Percentiles rank a stretch among this genome's conserved stretches.
Evolutionary conservation across 805 yeast genomes (phyloP).

Genomic region (Kregervanrija fluxuum): DNA sequence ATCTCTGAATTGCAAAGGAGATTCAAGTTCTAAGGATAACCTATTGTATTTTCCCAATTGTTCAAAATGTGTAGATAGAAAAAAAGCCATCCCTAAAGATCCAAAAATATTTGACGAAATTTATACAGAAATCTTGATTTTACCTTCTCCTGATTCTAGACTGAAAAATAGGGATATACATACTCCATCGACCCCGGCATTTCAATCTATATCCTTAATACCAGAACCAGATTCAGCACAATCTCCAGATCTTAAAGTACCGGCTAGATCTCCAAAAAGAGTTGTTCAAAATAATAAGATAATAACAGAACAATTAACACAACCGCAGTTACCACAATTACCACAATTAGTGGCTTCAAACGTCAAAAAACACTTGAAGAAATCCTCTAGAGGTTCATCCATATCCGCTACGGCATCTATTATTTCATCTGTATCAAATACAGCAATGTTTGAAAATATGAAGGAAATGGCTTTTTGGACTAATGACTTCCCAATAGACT

Average conservation of each 20-base stretch:
- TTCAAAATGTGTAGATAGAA: conserved; percentile 13
- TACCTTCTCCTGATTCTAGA: not conserved
- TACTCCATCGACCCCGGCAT: conserved; percentile 2
- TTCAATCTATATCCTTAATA: not conserved
- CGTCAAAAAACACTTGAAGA: conserved; percentile 16
- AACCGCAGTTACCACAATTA: not conserved
- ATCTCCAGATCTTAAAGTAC: conserved; percentile 1
- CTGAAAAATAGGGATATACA: not conserved
- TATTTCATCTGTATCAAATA: conserved; percentile 23
- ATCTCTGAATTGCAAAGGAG: not conserved
- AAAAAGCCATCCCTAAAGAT: conserved; percentile 19
- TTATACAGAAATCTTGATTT: conserved; percentile 10
- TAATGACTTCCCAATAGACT: conserved; percentile 9
- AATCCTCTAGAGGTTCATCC: conserved; percentile 29
- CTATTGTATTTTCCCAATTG: conserved; percentile 21
- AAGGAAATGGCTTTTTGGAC: conserved; percentile 9
- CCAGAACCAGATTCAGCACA: not conserved
- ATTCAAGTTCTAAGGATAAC: conserved; percentile 2
- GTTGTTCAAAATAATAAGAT: not conserved
- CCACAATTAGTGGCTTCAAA: conserved; percentile 2
- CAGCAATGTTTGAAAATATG: not conserved
- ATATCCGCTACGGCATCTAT: conserved; percentile 28
- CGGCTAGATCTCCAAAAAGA: conserved; percentile 3
- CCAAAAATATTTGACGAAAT: conserved; percentile 13
- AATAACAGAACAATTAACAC: conserved; percentile 1